A percentile compares a stretch with the other conserved stretches of the same genome.
These are phyloP conservation scores for Colletotrichum falcatum DNA, from an alignment of 2,329 filamentous ascomycete species.

Conservation along the genomic window DNA sequence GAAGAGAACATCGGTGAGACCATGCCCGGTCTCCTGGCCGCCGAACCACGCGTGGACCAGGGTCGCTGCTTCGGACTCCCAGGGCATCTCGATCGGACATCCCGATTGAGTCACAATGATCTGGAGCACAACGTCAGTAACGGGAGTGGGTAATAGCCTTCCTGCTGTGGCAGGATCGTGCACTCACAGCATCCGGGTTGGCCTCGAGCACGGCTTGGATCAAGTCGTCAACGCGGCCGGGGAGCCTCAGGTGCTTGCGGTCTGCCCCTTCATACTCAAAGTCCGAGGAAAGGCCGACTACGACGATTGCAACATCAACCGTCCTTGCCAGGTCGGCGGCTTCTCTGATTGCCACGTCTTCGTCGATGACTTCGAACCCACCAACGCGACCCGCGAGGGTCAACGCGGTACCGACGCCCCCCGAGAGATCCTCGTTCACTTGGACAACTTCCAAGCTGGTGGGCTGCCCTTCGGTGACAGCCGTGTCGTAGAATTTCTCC, in stretches of 20 bases:
- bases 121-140: not conserved
- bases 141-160: slow-evolving; percentile 52
- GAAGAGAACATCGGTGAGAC: slow-evolving; percentile 82
- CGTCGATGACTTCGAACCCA: slow-evolving; percentile 67
- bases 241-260: slow-evolving; percentile 82
- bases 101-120: slow-evolving; percentile 82
- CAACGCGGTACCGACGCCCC: slow-evolving; percentile 43
- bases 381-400: slow-evolving; percentile 61
- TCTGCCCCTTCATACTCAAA: slow-evolving; percentile 87
- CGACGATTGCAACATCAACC: slow-evolving; percentile 81
- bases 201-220: slow-evolving; percentile 73
- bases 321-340: slow-evolving; percentile 75
- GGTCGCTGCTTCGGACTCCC: slow-evolving; percentile 67
- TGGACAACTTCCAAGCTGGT: slow-evolving; percentile 34
- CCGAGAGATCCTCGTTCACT: slow-evolving; percentile 43
- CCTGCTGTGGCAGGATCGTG: no score
- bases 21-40: slow-evolving; percentile 87
- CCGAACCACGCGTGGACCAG: slow-evolving; percentile 86
- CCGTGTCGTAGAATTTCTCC: slow-evolving; percentile 35
- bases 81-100: slow-evolving; percentile 80
- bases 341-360: slow-evolving; percentile 69
- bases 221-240: slow-evolving; percentile 76
- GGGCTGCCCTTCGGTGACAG: slow-evolving; percentile 13
- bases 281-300: slow-evolving; percentile 81
- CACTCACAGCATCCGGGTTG: slow-evolving; percentile 72